Evolutionary conservation across 2,329 filamentous ascomycete genomes (phyloP), one percentile per base, ranked within the genome.

Genomic region (Echinosphaeria canescens): DNA sequence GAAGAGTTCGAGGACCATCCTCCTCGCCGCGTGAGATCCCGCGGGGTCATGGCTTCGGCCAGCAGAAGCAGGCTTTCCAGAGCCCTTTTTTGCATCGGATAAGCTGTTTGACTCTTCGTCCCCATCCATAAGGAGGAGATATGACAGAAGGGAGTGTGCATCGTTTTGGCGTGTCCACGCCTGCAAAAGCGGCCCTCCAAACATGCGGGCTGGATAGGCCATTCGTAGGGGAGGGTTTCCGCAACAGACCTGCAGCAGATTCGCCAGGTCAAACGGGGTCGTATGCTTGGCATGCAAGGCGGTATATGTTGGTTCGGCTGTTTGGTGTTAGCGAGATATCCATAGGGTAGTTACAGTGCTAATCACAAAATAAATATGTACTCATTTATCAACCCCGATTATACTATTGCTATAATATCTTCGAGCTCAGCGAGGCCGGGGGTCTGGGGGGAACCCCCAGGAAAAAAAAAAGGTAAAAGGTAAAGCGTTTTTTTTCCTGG

Each of bases 181-280:
- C 30, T 64, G 57, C 8, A 49, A 47, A 22, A 68, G 48, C 2
- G 49, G 36, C 1, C 59, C 58, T 5, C 58, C 56, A n/a, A 56
- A 54, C 3, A 50, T 41, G 16, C 48, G 41, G 10, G 49, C 42
- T 3, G 43, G 39, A 2, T 31, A 32, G 7, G 38, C 32, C 25
- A 48, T 37, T 4, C 38, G 29, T 12, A 59, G 31, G 5, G 41
- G 36, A 4, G 46, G 37, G 17, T 46, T 37, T 8, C 78, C 76
- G 20, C 75, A 69, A 37, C 76, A 80, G 11, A 62, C 59, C 32
- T 67, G 54, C n/a, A 92, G 43, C 4, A 91, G 49, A 34, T 67
- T 68, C 20, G 76, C 49, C 13, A 91, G 46, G 34, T 82, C 67
- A 17, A 60, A 41, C 4, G 76, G 67, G 11, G 62, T 60, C 22